phyloP scores from a whole-genome alignment of 1,284 basidiomycete species.

The Apiotrichum sp. region DNA sequence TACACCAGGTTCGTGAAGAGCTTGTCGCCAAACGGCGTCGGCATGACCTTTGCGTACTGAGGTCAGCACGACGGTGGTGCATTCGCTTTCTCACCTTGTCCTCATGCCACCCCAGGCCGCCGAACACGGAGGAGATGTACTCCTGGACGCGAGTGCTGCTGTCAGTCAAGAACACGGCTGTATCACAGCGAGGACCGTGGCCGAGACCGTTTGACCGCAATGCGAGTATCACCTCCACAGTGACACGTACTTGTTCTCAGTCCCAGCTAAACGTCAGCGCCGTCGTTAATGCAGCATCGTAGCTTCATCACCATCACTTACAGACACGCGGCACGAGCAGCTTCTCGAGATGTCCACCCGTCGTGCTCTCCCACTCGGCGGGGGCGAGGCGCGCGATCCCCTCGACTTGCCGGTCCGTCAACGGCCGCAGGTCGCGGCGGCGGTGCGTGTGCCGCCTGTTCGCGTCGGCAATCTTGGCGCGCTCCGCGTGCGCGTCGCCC shows the following conservation, averaged over 20 bases:
- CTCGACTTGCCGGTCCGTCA: conserved; percentile 20
- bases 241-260: conserved; percentile 38
- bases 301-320: conserved; percentile 47
- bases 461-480: not conserved
- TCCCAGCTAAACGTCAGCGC: conserved; percentile 30
- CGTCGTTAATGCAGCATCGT: no score
- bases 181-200: no score
- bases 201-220: not conserved
- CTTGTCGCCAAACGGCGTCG: conserved; percentile 77
- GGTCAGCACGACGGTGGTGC: not conserved
- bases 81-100: conserved; percentile 51
- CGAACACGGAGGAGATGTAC: conserved; percentile 65
- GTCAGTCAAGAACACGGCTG: not conserved
- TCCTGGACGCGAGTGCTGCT: conserved; percentile 68
- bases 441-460: not conserved
- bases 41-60: not conserved
- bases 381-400: conserved; percentile 26
- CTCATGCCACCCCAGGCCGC: conserved; percentile 71
- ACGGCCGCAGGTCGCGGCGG: conserved; percentile 19
- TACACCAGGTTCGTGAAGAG: conserved; percentile 88
- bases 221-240: not conserved
- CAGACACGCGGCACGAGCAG: conserved; percentile 74
- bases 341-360: conserved; percentile 59
- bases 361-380: conserved; percentile 33
- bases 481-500: no score